These are phyloP conservation scores for Carex kokanica DNA, from an alignment of 176 grass and related monocot genomes.

Conservation along the genomic window DNA sequence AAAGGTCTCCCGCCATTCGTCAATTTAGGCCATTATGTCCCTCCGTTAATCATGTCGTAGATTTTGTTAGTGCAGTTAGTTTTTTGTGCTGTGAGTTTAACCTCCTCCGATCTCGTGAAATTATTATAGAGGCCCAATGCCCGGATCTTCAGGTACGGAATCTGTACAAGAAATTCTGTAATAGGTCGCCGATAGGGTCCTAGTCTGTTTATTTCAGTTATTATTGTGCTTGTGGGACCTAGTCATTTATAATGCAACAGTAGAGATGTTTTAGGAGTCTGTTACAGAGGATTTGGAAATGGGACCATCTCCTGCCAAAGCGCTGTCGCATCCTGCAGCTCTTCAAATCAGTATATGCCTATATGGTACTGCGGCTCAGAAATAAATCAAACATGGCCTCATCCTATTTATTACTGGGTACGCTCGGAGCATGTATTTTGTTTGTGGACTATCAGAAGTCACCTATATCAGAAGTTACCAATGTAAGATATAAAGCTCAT, in stretches of 20 bases:
- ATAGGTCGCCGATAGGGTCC: neutral
- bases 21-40: neutral
- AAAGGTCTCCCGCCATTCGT: neutral
- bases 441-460: neutral
- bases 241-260: neutral
- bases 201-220: too few relatives aligned
- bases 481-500: too few relatives aligned
- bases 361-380: neutral
- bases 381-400: neutral
- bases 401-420: neutral
- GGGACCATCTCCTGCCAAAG: slow-evolving; percentile 9
- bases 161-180: neutral
- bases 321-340: neutral
- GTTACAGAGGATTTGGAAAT: neutral
- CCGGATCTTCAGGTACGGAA: neutral
- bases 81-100: neutral
- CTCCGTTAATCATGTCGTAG: neutral
- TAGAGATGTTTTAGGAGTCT: neutral
- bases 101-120: neutral
- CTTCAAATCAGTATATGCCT: neutral
- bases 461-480: too few relatives aligned
- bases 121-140: neutral
- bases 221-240: neutral
- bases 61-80: neutral
- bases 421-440: neutral